A percentile compares a stretch with the other conserved stretches of the same genome.
Evolutionary conservation across 805 yeast species (phyloP).

Genomic region (Candida verbasci): DNA sequence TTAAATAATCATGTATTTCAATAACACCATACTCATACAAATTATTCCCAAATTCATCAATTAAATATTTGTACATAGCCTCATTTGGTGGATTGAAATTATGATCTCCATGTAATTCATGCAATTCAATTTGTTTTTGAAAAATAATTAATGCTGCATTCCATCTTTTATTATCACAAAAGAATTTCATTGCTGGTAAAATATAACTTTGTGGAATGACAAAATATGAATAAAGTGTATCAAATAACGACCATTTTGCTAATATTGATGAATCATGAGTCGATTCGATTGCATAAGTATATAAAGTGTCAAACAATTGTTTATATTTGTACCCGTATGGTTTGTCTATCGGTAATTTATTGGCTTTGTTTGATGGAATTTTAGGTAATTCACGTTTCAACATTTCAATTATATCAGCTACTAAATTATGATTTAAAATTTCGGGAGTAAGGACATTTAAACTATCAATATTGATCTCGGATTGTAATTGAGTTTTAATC

Average conservation of each 20-base stretch:
- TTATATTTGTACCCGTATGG: constrained; percentile 23
- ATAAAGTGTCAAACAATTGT: constrained; percentile 24
- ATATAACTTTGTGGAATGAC: constrained; percentile 55
- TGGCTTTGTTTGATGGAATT: constrained; percentile 24
- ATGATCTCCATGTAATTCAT: constrained; percentile 33
- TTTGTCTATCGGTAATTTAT: constrained; percentile 22
- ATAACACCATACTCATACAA: constrained; percentile 62
- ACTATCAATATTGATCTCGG: constrained; percentile 23
- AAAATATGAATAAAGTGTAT: constrained; percentile 52
- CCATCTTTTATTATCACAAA: constrained; percentile 51
- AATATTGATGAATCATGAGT: constrained; percentile 27
- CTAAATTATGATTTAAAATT: constrained; percentile 31
- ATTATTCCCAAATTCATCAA: constrained; percentile 55
- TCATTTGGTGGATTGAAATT: constrained; percentile 28
- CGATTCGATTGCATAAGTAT: constrained; percentile 23
- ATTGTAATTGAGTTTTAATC: constrained; percentile 33
- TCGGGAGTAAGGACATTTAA: constrained; percentile 21
- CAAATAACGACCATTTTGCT: constrained; percentile 58
- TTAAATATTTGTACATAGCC: constrained; percentile 57
- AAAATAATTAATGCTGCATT: constrained; percentile 61
- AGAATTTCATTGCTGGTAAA: constrained; percentile 53
- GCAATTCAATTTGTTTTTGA: constrained; percentile 37
- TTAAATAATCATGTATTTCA: constrained; percentile 58
- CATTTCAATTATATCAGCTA: constrained; percentile 40
- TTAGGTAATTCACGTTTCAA: constrained; percentile 36